phyloP scores from a whole-genome alignment of 345 rosid species.

The Mangifera indica region DNA sequence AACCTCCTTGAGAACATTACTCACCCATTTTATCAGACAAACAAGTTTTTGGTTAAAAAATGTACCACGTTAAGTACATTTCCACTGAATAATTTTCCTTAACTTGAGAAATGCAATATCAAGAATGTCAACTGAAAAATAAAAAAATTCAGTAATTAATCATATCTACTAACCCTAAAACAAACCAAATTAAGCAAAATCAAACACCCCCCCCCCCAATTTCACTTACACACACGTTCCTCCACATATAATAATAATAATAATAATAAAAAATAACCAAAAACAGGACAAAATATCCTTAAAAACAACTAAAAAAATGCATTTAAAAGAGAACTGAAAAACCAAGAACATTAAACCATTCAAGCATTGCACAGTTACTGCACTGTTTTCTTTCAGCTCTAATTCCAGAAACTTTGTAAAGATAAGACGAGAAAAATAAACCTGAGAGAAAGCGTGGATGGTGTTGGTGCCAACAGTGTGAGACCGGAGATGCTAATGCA shows the following conservation, averaged over 20 bases:
- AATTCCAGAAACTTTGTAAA: background rate
- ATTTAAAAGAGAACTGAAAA: background rate
- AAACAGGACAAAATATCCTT: too few relatives aligned
- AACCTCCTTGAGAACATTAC: too few relatives aligned
- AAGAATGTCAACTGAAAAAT: background rate
- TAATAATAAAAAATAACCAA: too few relatives aligned
- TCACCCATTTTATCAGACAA: background rate
- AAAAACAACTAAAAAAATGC: too few relatives aligned
- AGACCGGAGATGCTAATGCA: constrained; percentile 42
- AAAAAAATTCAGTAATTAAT: background rate
- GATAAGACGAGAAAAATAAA: background rate
- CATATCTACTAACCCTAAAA: background rate
- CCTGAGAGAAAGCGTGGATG: constrained; percentile 37
- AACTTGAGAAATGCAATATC: too few relatives aligned
- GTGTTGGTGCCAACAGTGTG: constrained; percentile 23
- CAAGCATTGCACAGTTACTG: background rate
- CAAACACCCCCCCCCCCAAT: too few relatives aligned
- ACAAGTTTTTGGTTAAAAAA: background rate
- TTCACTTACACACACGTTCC: background rate
- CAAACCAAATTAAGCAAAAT: background rate
- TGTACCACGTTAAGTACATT: background rate
- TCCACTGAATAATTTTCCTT: background rate
- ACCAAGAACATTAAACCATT: background rate
- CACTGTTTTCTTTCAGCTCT: background rate
- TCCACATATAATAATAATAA: too few relatives aligned